Evolutionary conservation across 257 asterid species (phyloP), one percentile per base, ranked within the genome.

Genomic region (Nicotiana tomentosiformis): DNA sequence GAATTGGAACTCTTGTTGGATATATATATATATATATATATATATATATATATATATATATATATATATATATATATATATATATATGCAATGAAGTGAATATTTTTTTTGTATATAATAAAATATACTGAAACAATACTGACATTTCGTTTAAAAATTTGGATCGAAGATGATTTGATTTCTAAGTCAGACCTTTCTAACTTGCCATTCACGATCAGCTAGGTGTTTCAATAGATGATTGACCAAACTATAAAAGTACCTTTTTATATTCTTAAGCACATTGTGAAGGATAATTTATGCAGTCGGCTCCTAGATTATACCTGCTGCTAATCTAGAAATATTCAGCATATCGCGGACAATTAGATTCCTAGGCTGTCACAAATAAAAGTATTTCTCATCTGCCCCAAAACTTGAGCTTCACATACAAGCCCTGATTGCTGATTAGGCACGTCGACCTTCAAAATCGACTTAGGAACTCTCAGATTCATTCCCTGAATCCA

Each of bases 401-500:
- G 33, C 57, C 77, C 77, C 57, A 37, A 69, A 39, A 39, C 10
- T n/a, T 39, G 77, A 69, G 33, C 77, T 69, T 69, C 57, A 18
- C 77, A 39, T 10, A 69, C n/a, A 3, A 43, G 5, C 77, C 26
- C 5, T 33, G 11, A 20, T 20, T 20, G 78, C 32, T 70, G 58
- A 70, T 43, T 70, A 70, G 78, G 56, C 32, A 69, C 5, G 18
- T n/a, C 57, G 3, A 69, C 60, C 78, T 10, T 43, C 33, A 1
- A 20, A 70, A 39, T 70, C 35, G 11, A 14, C 49, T 65, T 91
- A 91, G 15, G 82, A 78, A 84, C 91, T 84, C 77, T 89, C 97
- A 32, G 98, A 93, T 57, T 88, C 94, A 82, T 86, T 90, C 74
- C 86, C 92, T 14, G 91, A 86, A 80, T 84, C 94, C 4, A 84